Evolutionary conservation across 2,329 filamentous ascomycete genomes (phyloP), one percentile per base, ranked within the genome.

Genomic region (Hymenoscyphus linearis): DNA sequence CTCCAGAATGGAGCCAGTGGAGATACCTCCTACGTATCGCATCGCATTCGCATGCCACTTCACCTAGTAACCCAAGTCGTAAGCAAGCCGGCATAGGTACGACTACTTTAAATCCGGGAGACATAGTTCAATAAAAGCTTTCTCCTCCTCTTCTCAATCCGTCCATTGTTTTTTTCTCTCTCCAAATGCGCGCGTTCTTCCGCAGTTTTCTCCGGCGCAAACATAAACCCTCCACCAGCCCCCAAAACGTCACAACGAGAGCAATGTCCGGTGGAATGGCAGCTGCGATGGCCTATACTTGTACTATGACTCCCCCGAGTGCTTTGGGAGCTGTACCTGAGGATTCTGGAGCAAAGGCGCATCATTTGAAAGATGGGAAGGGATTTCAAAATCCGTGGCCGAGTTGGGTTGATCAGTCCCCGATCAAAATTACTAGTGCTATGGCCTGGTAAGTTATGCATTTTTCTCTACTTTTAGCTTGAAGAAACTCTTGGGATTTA

Each of bases 301-400:
- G 60, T 52, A 64, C 66, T 0, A 65, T 71, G 40, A 68, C 59
- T 12, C 60, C 14, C 50, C 70, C 71, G 9, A 58, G 66, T 18
- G 57, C 66, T n/a, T 37, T 69, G 27, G 67, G 65, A 18, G 64
- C 69, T 58, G 68, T 70, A 13, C 72, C 72, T 12, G 67, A 72
- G 22, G 66, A 71, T 36, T 60, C 77, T 9, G 74, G 74, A 50
- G 74, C 75, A 16, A 77, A 79, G 67, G 68, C 68, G 44, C 82
- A 85, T 74, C 82, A 84, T 74, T 69, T 77, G 60, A 79, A 80
- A 68, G 68, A 77, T 65, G 80, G 80, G 13, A 81, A 79, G 60
- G 82, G 81, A 4, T 85, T 83, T 67, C 70, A 71, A n/a, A 85
- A 85, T 70, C 82, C 82, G 0, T 85, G 82, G 82, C 75, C 79